phyloP scores from a whole-genome alignment of 2,329 filamentous ascomycete genomes.

The Aspergillus floridensis region DNA sequence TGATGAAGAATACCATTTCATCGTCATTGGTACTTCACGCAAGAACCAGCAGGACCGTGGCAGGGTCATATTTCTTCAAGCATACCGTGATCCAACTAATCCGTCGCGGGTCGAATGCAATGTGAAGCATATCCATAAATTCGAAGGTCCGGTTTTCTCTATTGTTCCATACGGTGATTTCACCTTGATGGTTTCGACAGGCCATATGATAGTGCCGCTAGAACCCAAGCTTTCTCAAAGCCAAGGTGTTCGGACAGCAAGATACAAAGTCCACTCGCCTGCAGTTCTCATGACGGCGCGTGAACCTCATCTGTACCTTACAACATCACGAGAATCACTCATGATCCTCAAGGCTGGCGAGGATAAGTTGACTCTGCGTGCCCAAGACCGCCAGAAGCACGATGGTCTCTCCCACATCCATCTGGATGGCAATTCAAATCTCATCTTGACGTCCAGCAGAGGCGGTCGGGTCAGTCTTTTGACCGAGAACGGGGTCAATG shows the following conservation, averaged over 20 bases:
- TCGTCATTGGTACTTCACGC: constrained; percentile 41
- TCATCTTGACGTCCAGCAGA: constrained; percentile 51
- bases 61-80: constrained; percentile 40
- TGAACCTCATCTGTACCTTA: constrained; percentile 51
- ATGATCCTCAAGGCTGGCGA: constrained; percentile 45
- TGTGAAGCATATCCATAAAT: constrained; percentile 37
- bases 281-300: constrained; percentile 51
- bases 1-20: constrained; percentile 39
- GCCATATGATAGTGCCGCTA: constrained; percentile 44
- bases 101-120: constrained; percentile 31
- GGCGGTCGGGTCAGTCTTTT: constrained; percentile 52
- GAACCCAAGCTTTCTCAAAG: constrained; percentile 42
- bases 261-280: constrained; percentile 46
- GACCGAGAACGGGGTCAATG: constrained; percentile 22
- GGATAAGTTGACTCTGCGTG: constrained; percentile 34
- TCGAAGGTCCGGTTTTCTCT: constrained; percentile 51
- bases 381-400: constrained; percentile 32
- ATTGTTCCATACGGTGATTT: constrained; percentile 50
- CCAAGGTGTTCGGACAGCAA: constrained; percentile 42
- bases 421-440: constrained; percentile 40
- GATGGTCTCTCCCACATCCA: constrained; percentile 38
- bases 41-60: constrained; percentile 31
- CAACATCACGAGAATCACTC: constrained; percentile 55
- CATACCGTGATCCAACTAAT: constrained; percentile 26
- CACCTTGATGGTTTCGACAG: constrained; percentile 47